phyloP scores from a whole-genome alignment of 2,329 filamentous ascomycete species.

The Fusarium sp. region DNA sequence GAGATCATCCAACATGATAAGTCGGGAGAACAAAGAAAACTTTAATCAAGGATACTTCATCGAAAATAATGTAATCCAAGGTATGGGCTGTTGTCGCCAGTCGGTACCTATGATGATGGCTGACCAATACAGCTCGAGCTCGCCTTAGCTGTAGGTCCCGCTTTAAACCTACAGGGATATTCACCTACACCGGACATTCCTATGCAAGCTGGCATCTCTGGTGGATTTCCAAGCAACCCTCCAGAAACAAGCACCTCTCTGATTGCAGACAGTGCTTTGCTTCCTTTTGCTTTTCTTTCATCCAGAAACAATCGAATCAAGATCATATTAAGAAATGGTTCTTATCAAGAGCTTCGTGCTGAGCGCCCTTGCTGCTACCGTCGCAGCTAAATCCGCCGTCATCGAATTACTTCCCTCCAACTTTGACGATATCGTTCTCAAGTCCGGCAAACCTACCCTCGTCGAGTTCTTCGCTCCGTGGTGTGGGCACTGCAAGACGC shows the following conservation, averaged over 20 bases:
- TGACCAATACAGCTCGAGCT: constrained; percentile 21
- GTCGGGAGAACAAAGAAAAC: not conserved
- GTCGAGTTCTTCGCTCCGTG: constrained; percentile 99
- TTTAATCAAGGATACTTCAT: not conserved
- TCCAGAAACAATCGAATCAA: not conserved
- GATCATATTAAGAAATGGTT: constrained; percentile 56
- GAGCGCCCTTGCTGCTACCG: constrained; percentile 62
- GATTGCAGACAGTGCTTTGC: constrained; percentile 17
- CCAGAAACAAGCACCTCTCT: constrained; percentile 21
- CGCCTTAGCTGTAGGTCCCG: constrained; percentile 32
- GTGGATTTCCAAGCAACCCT: constrained; percentile 41
- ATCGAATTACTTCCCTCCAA: constrained; percentile 89
- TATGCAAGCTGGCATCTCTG: constrained; percentile 46
- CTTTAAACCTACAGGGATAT: constrained; percentile 26
- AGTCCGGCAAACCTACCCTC: constrained; percentile 93
- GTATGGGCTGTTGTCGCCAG: not conserved
- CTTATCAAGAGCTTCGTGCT: constrained; percentile 69
- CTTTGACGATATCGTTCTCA: constrained; percentile 89
- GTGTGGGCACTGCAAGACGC: constrained; percentile 99
- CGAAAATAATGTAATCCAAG: not conserved
- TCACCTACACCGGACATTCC: constrained; percentile 29
- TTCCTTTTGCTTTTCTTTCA: not conserved
- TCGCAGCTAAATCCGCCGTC: constrained; percentile 80
- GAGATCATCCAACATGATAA: not conserved
- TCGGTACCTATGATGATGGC: not conserved